Percentiles rank a stretch among this genome's conserved stretches.
These are phyloP conservation scores for Tetracentron sinense DNA, from an alignment of 164 flowering plant genomes.

Conservation along the genomic window DNA sequence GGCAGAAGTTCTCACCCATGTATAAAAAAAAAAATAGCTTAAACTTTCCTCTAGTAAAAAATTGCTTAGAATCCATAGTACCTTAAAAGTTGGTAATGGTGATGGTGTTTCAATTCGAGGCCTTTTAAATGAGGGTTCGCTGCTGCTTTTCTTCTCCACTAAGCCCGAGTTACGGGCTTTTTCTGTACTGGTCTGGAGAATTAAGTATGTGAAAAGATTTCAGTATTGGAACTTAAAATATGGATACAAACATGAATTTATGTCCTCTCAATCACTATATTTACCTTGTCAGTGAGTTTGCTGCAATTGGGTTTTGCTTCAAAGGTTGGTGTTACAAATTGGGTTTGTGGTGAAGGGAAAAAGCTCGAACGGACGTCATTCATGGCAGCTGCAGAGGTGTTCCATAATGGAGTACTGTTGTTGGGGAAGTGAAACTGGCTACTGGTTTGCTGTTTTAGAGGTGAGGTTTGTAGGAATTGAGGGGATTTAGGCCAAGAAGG, in stretches of 20 bases:
- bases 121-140: constrained; percentile 41
- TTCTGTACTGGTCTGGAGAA: constrained; percentile 25
- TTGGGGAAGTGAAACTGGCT: constrained; percentile 68
- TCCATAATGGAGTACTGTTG: constrained; percentile 67
- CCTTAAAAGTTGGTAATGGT: constrained; percentile 76
- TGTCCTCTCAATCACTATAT: neutral
- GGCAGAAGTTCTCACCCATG: neutral
- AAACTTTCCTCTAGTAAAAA: constrained; percentile 6
- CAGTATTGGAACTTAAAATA: constrained; percentile 8
- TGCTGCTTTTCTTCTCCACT: constrained; percentile 27
- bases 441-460: constrained; percentile 38
- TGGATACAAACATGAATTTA: neutral
- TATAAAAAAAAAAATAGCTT: neutral
- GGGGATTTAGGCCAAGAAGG: constrained; percentile 48
- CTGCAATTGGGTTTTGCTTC: constrained; percentile 24
- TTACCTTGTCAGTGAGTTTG: constrained; percentile 37
- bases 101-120: constrained; percentile 64
- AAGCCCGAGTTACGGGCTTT: constrained; percentile 20
- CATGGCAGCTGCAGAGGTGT: constrained; percentile 39
- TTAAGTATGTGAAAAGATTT: neutral
- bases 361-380: constrained; percentile 26
- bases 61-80: constrained; percentile 15
- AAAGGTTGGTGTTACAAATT: constrained; percentile 15
- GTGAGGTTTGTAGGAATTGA: constrained; percentile 44
- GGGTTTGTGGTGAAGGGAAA: constrained; percentile 28